These are phyloP conservation scores for Neoascochyta sp. DNA, from an alignment of 2,329 filamentous ascomycete species.

Conservation along the genomic window DNA sequence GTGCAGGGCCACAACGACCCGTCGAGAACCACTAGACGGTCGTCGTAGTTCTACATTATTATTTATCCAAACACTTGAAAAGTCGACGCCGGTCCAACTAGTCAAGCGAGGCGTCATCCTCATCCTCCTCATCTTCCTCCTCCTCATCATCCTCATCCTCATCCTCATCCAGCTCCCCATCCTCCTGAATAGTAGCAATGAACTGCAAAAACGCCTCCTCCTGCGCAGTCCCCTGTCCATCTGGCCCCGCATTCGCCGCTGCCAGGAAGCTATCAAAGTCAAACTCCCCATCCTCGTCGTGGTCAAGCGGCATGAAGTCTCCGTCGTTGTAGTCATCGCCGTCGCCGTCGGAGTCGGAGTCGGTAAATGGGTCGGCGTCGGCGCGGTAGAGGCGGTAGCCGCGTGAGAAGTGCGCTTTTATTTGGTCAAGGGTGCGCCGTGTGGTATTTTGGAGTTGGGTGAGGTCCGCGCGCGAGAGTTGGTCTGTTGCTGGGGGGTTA, in stretches of 20 bases:
- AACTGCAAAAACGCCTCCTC: slow-evolving; percentile 4
- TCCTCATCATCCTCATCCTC: slow-evolving; percentile 1
- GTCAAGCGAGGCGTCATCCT: no score
- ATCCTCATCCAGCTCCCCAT: slow-evolving; percentile 3
- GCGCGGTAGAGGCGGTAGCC: slow-evolving; percentile 1
- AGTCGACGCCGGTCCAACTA: no score
- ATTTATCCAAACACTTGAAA: no score
- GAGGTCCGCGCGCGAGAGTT: slow-evolving; percentile 18
- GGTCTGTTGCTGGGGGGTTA: slow-evolving; percentile 21
- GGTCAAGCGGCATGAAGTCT: not conserved
- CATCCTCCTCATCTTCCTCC: slow-evolving; percentile 1
- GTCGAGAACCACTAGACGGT: no score
- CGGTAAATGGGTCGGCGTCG: not conserved
- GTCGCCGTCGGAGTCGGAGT: slow-evolving; percentile 1
- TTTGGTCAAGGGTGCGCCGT: slow-evolving; percentile 5
- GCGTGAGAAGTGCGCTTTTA: slow-evolving; percentile 11
- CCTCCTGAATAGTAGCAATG: slow-evolving; percentile 5
- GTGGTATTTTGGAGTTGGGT: slow-evolving; percentile 9
- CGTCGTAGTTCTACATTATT: no score
- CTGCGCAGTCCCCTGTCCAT: slow-evolving; percentile 7
- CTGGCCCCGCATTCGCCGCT: no score
- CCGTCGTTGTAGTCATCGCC: slow-evolving; percentile 2
- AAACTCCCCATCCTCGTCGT: slow-evolving; percentile 2
- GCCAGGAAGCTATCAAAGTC: slow-evolving; percentile 7
- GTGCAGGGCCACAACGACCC: no score